Evolutionary conservation across 768 basidiomycete species (phyloP), one percentile per base, ranked within the genome.

Genomic region (Rickenella mellea): DNA sequence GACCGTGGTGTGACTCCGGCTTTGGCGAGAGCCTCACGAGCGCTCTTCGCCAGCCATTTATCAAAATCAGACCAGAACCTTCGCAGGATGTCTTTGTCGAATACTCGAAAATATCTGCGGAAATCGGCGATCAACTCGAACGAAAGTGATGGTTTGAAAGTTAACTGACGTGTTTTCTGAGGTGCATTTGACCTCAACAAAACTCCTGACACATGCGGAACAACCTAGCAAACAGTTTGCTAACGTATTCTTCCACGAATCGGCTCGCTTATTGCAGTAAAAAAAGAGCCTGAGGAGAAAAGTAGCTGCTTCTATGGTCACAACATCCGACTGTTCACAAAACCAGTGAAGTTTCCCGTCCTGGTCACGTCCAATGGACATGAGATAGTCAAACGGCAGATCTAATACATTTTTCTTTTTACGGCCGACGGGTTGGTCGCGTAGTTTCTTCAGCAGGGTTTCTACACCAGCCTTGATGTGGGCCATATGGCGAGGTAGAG

Each of bases 281-380:
- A 89, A 89, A 55, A 84, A 81, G 28, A 96, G 60, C 39, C 90
- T 76, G 27, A 94, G 65, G 38, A 88, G 70, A 62, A 92, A 96
- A 0, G 78, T 79, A 0, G 92, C 88, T 2, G 81, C 76, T 44
- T 76, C 80, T 7, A 71, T 58, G 0, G 74, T 78, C 26, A 74
- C 62, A 7, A 68, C 55, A 25, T 73, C 63, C 4, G 80, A 81
- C 27, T 71, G 69, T 22, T 63, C 57, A 58, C 92, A 96, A 57
- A 84, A 93, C 88, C 89, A 93, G 53, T 96, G 91, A n/a, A n/a
- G n/a, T n/a, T n/a, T 12, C 21, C 25, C 32, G 57, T 55, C 25
- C 61, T 48, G 35, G 57, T 56, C 38, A 63, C 59, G 3, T 66
- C n/a, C n/a, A n/a, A n/a, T n/a, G n/a, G n/a, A 61, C 60, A 82